Percentiles rank a stretch among this genome's conserved stretches.
Conservation (phyloP, 208 protist genomes). For the Naegleria gruberi region DNA sequence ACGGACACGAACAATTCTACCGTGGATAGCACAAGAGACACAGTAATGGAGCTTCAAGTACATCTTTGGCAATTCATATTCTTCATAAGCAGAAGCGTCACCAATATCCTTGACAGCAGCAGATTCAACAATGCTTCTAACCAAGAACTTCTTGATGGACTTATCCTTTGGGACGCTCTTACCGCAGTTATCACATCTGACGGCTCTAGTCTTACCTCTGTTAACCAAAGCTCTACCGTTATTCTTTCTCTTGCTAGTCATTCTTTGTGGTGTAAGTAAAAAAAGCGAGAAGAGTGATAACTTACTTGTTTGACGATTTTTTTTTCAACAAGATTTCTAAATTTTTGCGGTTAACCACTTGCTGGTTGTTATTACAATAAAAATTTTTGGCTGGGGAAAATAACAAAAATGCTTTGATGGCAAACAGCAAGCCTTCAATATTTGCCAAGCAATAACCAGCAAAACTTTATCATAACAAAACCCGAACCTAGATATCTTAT, state of each 20-base stretch:
- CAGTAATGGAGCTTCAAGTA: constrained; percentile 99
- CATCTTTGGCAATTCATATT: constrained; percentile 88
- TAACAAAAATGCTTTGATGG: too few relatives aligned
- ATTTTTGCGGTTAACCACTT: not conserved
- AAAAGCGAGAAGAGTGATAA: not conserved
- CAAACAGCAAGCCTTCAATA: too few relatives aligned
- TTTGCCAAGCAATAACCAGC: too few relatives aligned
- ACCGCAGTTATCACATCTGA: constrained; percentile 71
- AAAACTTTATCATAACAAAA: too few relatives aligned
- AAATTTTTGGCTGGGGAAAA: too few relatives aligned
- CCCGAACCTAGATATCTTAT: too few relatives aligned
- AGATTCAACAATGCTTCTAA: constrained; percentile 95
- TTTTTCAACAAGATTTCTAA: not conserved
- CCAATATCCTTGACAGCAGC: constrained; percentile 91
- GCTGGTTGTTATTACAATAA: not conserved
- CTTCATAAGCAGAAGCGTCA: constrained; percentile 81
- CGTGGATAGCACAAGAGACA: constrained; percentile 98
- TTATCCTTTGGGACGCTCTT: constrained; percentile 87
- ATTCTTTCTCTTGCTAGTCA: constrained; percentile 72
- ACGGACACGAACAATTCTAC: constrained; percentile 85
- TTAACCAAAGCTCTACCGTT: constrained; percentile 58
- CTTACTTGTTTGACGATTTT: not conserved
- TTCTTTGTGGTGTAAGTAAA: constrained; percentile 11
- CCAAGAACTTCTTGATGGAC: constrained; percentile 94
- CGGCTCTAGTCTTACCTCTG: constrained; percentile 52